Percentiles rank a stretch among this genome's conserved stretches.
These are phyloP conservation scores for Graphiopsis chlorocephala DNA, from an alignment of 2,329 filamentous ascomycete genomes.

Conservation along the genomic window DNA sequence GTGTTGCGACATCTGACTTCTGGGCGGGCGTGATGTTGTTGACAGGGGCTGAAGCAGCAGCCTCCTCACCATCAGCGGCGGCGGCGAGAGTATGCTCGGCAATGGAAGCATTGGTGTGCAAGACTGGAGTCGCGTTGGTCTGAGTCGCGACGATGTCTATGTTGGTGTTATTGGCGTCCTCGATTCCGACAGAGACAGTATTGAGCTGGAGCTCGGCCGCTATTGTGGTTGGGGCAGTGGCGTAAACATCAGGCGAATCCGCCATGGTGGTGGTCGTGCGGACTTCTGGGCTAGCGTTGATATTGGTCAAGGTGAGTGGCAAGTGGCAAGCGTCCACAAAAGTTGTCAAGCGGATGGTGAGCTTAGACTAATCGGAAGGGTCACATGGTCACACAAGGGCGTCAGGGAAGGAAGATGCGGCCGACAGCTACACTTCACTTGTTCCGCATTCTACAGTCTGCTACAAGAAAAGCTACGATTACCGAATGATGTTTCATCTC, in stretches of 20 bases:
- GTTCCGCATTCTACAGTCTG: background rate
- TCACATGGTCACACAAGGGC: too few relatives aligned
- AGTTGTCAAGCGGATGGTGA: background rate
- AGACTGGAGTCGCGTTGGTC: background rate
- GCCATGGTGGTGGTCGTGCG: background rate
- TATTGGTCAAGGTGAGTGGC: background rate
- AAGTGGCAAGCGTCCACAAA: background rate
- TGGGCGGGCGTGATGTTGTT: background rate
- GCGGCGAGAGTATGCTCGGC: background rate
- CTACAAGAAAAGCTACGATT: background rate
- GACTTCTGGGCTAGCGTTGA: background rate
- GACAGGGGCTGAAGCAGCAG: background rate
- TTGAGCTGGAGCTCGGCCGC: background rate
- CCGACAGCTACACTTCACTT: background rate
- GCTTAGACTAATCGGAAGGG: too few relatives aligned
- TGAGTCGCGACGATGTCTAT: background rate
- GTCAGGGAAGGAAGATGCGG: too few relatives aligned
- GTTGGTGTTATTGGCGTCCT: background rate
- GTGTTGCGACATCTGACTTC: background rate
- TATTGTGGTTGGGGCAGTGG: background rate
- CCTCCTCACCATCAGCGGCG: too few relatives aligned
- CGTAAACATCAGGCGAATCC: background rate
- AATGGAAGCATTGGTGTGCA: background rate
- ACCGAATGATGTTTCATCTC: background rate
- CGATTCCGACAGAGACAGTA: background rate